A percentile compares a stretch with the other conserved stretches of the same genome.
Evolutionary conservation across 257 asterid species (phyloP).

Genomic region (Solanum acaule): DNA sequence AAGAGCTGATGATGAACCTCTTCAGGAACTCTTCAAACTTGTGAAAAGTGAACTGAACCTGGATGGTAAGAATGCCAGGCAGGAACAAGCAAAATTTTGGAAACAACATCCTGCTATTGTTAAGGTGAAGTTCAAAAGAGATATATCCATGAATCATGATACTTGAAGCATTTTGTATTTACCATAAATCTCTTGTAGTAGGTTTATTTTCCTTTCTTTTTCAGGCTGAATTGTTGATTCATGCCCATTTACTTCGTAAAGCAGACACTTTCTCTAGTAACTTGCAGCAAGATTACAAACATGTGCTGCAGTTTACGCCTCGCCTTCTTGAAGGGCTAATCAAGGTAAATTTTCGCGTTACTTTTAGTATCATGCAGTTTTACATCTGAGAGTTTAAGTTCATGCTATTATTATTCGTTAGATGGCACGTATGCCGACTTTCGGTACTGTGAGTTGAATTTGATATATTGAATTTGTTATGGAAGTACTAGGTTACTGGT

Average conservation of each 20-base stretch:
- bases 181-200: background rate
- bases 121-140: slow-evolving; percentile 41
- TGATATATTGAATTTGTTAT: background rate
- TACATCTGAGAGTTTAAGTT: background rate
- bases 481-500: background rate
- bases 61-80: slow-evolving; percentile 67
- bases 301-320: slow-evolving; percentile 60
- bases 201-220: slow-evolving; percentile 4
- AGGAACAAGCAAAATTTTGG: slow-evolving; percentile 90
- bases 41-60: slow-evolving; percentile 68
- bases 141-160: background rate
- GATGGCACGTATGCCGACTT: background rate
- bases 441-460: background rate
- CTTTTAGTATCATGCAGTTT: background rate
- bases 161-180: background rate
- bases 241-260: slow-evolving; percentile 69
- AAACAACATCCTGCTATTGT: slow-evolving; percentile 76
- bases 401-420: background rate
- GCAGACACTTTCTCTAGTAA: slow-evolving; percentile 51
- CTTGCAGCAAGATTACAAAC: slow-evolving; percentile 57
- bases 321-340: slow-evolving; percentile 81
- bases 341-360: slow-evolving; percentile 33
- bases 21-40: slow-evolving; percentile 63
- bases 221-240: slow-evolving; percentile 79
- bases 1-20: slow-evolving; percentile 77